These are phyloP conservation scores for Capsicum pubescens DNA, from an alignment of 257 asterid species.

Conservation along the genomic window DNA sequence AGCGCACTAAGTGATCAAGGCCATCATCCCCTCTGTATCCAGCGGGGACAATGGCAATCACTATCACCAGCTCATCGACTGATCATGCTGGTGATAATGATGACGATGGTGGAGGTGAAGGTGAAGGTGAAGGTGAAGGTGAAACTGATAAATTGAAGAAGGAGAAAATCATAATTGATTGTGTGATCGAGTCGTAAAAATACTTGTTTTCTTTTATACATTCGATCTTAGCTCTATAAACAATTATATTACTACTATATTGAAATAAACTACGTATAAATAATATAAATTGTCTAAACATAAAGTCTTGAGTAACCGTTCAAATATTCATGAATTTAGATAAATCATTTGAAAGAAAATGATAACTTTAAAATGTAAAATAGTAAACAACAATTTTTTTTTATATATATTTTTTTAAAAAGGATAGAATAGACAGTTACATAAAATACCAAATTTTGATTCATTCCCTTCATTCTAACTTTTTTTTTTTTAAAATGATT, in stretches of 20 bases:
- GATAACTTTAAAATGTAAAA: background rate
- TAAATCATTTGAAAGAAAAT: background rate
- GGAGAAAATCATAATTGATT: slow-evolving; percentile 26
- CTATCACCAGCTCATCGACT: background rate
- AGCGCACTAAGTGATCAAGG: background rate
- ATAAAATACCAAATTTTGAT: slow-evolving; percentile 12
- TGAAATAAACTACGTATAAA: too few species aligned
- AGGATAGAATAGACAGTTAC: background rate
- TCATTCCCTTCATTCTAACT: slow-evolving; percentile 16
- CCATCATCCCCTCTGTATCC: background rate
- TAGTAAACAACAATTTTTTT: background rate
- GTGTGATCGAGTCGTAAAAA: too few species aligned
- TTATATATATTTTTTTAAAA: background rate
- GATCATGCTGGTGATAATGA: background rate
- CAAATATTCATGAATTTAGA: background rate
- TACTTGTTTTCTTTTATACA: too few species aligned
- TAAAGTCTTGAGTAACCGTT: background rate
- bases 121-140: background rate
- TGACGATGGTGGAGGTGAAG: background rate
- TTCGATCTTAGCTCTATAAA: too few species aligned
- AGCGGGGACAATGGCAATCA: background rate
- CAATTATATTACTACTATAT: too few species aligned
- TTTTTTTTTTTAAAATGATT: background rate
- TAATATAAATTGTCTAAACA: too few species aligned
- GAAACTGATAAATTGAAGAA: background rate